Evolutionary conservation across 352 stramenopile species (phyloP), one percentile per base, ranked within the genome.

Genomic region (Halophytophthora batemanensis): DNA sequence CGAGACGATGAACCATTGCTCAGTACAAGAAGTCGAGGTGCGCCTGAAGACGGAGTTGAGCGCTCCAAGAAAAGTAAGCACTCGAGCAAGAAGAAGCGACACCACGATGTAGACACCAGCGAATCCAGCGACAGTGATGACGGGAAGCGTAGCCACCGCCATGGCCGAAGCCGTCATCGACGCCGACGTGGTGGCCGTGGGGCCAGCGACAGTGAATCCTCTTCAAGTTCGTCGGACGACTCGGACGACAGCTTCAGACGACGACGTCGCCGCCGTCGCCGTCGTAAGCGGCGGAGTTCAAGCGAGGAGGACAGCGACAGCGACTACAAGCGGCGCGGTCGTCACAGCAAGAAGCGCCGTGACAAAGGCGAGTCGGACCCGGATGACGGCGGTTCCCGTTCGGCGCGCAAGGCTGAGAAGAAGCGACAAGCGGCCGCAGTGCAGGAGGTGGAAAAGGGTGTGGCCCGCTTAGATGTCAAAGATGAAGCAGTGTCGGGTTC

Each of bases 301-400:
- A 86, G 73, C 39, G 74, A 87, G 13, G 77, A 79, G 7, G 66
- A 79, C 10, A 65, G 77, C 2, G 76, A 81, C 43, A 77, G 67
- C 49, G 69, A 83, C 49, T 59, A 73, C 53, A 77, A 82, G 46
- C 74, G 63, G 19, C 70, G 61, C 13, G 62, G 50, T 0, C 68
- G 61, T 29, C 46, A 63, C 42, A 50, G 69, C 31, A 80, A 77
- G 47, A 69, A 74, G 25, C 63, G 68, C 2, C 73, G 69, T 13
- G 70, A 82, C 25, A 69, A 77, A 29, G 56, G 49, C 6, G 62
- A 66, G 6, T 67, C 55, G 10, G 69, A 81, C 4, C 54, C 49
- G n/a, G 59, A 65, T 29, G 68, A 66, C 29, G 57, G 47, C 0
- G 57, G 47, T 0, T 42, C 52, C 41, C 66, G 53, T 10, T 66